phyloP scores from a whole-genome alignment of 1,284 basidiomycete genomes.

The Apiotrichum siamense region DNA sequence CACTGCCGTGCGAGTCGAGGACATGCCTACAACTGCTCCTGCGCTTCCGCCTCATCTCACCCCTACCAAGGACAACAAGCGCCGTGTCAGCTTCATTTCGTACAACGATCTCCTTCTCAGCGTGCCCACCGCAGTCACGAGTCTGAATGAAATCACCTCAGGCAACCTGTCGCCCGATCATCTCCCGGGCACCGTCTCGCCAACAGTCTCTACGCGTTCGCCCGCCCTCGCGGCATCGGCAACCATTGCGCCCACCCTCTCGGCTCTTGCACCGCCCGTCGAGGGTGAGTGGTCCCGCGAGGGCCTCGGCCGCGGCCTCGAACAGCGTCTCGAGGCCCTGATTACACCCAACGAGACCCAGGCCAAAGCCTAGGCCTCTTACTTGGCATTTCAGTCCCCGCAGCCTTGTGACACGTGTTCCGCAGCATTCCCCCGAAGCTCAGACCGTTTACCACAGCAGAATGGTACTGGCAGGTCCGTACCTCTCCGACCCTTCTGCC shows the following conservation, averaged over 20 bases:
- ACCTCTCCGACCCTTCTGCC: background rate
- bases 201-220: slow-evolving; percentile 47
- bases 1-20: slow-evolving; percentile 1
- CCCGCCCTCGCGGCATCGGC: slow-evolving; percentile 30
- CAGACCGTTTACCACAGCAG: too few species aligned
- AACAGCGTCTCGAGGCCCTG: slow-evolving; percentile 63
- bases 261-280: background rate
- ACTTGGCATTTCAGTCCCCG: too few species aligned
- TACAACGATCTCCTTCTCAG: slow-evolving; percentile 74
- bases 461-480: too few species aligned
- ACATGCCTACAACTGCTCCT: background rate
- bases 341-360: slow-evolving; percentile 10
- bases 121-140: slow-evolving; percentile 62
- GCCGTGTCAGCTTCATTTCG: slow-evolving; percentile 74
- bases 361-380: background rate
- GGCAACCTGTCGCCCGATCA: slow-evolving; percentile 45
- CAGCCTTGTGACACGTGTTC: too few species aligned
- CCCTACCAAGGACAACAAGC: slow-evolving; percentile 37
- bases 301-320: slow-evolving; percentile 68
- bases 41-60: slow-evolving; percentile 55
- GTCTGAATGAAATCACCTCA: slow-evolving; percentile 65
- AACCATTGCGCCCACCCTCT: background rate
- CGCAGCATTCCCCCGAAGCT: too few species aligned
- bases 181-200: slow-evolving; percentile 41
- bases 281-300: slow-evolving; percentile 76